Conservation (phyloP, 2,329 filamentous ascomycete species). For the Colletotrichum neosansevieriae region DNA sequence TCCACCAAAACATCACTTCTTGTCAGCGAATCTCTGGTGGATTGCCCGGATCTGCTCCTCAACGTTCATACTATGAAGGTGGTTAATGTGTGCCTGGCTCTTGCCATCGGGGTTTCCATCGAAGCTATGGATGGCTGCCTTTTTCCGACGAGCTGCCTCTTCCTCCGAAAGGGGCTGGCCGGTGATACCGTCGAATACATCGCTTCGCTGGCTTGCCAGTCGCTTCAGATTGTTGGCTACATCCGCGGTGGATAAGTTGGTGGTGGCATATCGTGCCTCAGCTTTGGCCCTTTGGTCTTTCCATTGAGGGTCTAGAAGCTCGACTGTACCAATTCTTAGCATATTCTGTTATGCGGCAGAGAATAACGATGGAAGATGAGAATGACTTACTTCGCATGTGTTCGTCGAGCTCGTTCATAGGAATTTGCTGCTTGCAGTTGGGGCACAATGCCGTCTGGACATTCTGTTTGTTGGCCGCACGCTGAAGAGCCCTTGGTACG, state of each 20-base stretch:
- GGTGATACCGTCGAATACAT: slow-evolving; percentile 84
- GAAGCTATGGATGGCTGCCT: slow-evolving; percentile 72
- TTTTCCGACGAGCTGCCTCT: slow-evolving; percentile 80
- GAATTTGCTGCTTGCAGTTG: slow-evolving; percentile 92
- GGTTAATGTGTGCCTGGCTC: slow-evolving; percentile 63
- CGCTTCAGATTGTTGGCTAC: slow-evolving; percentile 96
- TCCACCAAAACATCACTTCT: slow-evolving; percentile 18
- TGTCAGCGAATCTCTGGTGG: slow-evolving; percentile 63
- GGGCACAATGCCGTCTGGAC: slow-evolving; percentile 83
- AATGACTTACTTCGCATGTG: slow-evolving; percentile 84
- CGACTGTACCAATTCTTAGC: slow-evolving; percentile 69
- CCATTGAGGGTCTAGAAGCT: slow-evolving; percentile 93
- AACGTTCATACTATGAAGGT: slow-evolving; percentile 79
- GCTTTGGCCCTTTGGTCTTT: slow-evolving; percentile 94
- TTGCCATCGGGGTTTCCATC: slow-evolving; percentile 67
- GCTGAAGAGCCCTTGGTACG: slow-evolving; percentile 83
- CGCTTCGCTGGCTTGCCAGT: slow-evolving; percentile 87
- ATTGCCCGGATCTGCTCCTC: slow-evolving; percentile 84
- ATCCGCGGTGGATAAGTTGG: slow-evolving; percentile 86
- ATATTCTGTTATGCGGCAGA: not conserved
- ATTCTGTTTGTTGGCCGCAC: slow-evolving; percentile 74
- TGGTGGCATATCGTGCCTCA: slow-evolving; percentile 85
- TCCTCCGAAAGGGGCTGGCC: slow-evolving; percentile 79
- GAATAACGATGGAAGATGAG: not conserved
- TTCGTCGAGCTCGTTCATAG: slow-evolving; percentile 86